Conservation (phyloP, 108 stramenopile genomes). For the Schizochytrium sp. region DNA sequence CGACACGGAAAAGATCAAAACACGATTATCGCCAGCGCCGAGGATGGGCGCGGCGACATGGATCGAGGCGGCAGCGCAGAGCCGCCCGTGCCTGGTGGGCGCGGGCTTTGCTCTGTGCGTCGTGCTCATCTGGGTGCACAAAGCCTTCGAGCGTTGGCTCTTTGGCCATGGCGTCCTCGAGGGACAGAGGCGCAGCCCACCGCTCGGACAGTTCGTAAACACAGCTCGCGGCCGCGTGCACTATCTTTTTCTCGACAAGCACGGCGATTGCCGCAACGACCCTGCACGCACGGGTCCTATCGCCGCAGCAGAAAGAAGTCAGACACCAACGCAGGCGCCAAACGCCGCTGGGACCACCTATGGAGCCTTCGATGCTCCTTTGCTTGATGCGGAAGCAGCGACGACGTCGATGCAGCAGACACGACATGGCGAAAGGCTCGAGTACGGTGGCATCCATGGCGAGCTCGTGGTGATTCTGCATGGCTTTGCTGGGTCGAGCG, state of each 20-base stretch:
- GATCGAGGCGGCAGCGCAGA: neutral
- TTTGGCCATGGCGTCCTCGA: neutral
- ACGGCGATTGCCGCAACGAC: neutral
- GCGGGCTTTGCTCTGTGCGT: neutral
- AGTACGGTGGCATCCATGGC: neutral
- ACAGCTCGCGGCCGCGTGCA: neutral
- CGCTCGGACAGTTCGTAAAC: neutral
- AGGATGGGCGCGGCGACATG: neutral
- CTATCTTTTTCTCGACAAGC: neutral
- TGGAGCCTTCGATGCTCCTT: neutral
- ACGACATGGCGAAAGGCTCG: neutral
- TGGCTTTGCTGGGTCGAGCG: neutral
- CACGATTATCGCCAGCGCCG: no score
- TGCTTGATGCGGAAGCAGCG: neutral
- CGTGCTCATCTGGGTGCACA: neutral
- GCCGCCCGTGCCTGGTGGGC: neutral
- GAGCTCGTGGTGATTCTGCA: conserved; percentile 10
- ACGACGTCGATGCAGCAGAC: neutral
- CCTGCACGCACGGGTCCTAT: neutral
- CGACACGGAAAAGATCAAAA: no score
- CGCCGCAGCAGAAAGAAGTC: neutral
- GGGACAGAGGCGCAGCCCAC: neutral
- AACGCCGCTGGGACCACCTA: neutral
- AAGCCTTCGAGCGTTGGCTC: neutral
- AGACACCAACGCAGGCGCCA: no score